Evolutionary conservation across 2,329 filamentous ascomycete species (phyloP), one percentile per base, ranked within the genome.

Genomic region (Penicillium expansum): DNA sequence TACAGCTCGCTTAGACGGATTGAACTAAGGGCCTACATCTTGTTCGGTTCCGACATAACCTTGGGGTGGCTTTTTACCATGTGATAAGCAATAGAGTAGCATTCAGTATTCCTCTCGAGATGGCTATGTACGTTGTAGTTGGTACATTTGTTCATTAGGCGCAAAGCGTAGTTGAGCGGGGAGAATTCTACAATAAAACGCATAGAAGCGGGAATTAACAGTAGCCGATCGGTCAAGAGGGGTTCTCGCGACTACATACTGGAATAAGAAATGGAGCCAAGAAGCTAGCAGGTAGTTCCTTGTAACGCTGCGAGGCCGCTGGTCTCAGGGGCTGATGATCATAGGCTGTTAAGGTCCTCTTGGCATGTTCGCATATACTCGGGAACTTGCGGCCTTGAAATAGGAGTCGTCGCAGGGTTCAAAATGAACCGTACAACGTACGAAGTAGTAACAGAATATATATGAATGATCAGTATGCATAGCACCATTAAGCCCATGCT

Each of bases 231-330:
- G 35, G 37, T 37, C 42, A 38, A 52, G 52, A 56, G 52, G 45
- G 45, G 24, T 38, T 50, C 24, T 52, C 48, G 38, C 32, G 16
- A 33, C 32, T 42, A 45, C 29, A 57, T 57, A 41, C 39, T 52
- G 33, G 24, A 57, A 43, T 24, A 5, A 55, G 57, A 22, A 20
- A 52, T 27, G 43, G 27, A 52, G 57, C 59, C 57, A 61, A 61
- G 57, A 29, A 53, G 48, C 54, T 60, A 61, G 48, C 10, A 47
- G 44, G 35, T 39, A 22, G 48, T 52, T 33, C 22, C 14, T 37
- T 59, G 52, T n/a, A 61, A 54, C 56, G 22, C 33, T 51, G 56
- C 20, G 27, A 27, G 35, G 33, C 11, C 27, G 29, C 20, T 38
- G 41, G 43, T 56, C 29, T 56, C 44, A 45, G 48, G 48, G 43